These are phyloP conservation scores for Psilocybe cubensis DNA, from an alignment of 768 basidiomycete genomes.

Conservation along the genomic window DNA sequence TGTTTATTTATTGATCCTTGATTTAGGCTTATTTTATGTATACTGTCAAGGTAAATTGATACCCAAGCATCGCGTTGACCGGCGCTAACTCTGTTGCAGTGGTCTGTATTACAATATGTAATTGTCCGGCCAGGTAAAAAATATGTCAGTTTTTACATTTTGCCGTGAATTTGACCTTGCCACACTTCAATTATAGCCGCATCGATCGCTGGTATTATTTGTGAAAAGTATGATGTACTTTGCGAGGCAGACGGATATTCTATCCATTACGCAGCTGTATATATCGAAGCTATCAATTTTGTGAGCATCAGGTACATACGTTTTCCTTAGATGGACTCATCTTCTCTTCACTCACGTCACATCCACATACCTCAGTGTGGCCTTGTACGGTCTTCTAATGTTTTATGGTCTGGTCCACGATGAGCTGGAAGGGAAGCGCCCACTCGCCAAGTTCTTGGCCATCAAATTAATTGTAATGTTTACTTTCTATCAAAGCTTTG, in stretches of 20 bases:
- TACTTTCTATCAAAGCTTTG: constrained; percentile 85
- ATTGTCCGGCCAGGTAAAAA: constrained; percentile 59
- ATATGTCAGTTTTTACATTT: neutral
- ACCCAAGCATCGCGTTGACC: neutral
- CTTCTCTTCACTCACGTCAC: neutral
- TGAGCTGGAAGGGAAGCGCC: constrained; percentile 76
- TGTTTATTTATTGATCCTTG: neutral
- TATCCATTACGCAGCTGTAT: constrained; percentile 65
- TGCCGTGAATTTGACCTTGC: neutral
- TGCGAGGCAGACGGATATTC: constrained; percentile 68
- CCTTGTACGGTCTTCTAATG: constrained; percentile 82
- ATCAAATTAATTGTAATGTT: constrained; percentile 90
- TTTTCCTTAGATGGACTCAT: neutral
- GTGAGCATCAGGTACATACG: constrained; percentile 74
- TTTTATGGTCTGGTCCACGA: constrained; percentile 84
- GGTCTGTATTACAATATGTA: constrained; percentile 90
- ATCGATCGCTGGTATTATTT: constrained; percentile 81
- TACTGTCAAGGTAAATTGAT: constrained; percentile 65
- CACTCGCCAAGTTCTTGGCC: constrained; percentile 82
- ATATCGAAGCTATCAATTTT: constrained; percentile 75
- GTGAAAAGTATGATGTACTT: constrained; percentile 67
- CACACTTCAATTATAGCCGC: constrained; percentile 36
- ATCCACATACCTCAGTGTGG: constrained; percentile 53
- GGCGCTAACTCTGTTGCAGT: constrained; percentile 41
- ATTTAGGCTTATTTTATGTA: constrained; percentile 85